Evolutionary conservation across 768 basidiomycete genomes (phyloP), one percentile per base, ranked within the genome.

Genomic region (Lentinula boryana): DNA sequence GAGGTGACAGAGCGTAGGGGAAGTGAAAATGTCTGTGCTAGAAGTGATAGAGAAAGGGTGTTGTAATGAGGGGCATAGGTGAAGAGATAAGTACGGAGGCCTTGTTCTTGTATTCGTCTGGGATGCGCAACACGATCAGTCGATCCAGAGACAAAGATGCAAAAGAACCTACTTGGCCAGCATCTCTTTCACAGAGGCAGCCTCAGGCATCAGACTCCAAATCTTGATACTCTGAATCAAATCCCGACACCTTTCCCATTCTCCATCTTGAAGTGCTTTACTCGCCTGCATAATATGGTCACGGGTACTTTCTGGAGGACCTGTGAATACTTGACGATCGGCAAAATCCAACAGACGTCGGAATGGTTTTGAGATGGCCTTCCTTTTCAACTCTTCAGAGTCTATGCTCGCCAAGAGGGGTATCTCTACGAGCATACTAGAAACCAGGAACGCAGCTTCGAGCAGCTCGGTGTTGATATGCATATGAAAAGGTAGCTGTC

Each of bases 251-350:
- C 89, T 87, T 71, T 96, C 91, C 97, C 97, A 99, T 67, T 98
- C 94, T 16, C 96, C 97, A 63, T 90, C 86, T 75, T 98, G 95
- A 51, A 99, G 74, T 1, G 97, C 95, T 74, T 94, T 98, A 75
- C 91, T 93, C 1, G 97, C 97, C 73, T 98, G 96, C 92, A 98
- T 97, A 73, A 99, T 96, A 71, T 98, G 97, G 69, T 99, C 97
- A 36, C 97, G 81, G 35, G 96, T 98, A 68, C 92, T 98, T 75
- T 99, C 97, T n/a, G 95, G 94, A 1, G 95, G 95, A 2, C 95
- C 97, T 23, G 94, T 95, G 74, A 99, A 99, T 10, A 97, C 89
- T 76, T 98, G 97, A 32, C 94, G 85, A 68, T 98, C 97, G 1
- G 96, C 95, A 69, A 97, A 95, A 74, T 99, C 97, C 56, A 99